A percentile compares a stretch with the other conserved stretches of the same genome.
phyloP scores from a whole-genome alignment of 257 asterid species.

The Solanum phureja region DNA sequence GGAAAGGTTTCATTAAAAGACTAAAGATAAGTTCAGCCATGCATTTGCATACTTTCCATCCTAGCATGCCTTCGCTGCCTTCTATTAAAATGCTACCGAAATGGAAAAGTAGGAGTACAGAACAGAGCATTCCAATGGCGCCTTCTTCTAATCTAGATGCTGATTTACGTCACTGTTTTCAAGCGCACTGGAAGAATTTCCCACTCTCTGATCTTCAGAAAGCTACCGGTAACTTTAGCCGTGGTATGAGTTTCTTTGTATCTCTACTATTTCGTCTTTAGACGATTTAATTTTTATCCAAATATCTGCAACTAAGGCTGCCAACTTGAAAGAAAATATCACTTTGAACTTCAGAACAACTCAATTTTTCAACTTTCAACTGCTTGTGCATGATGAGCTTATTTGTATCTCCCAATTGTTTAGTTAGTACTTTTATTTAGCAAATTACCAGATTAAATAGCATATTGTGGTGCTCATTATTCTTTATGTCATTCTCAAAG shows the following conservation, averaged over 20 bases:
- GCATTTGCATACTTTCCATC: conserved; percentile 4
- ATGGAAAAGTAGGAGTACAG: not conserved
- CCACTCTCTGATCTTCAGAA: conserved; percentile 1
- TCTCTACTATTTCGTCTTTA: not conserved
- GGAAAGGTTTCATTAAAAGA: conserved; percentile 6
- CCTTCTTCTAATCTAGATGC: not conserved
- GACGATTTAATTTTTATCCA: not conserved
- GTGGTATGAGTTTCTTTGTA: not conserved
- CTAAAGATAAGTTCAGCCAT: not conserved
- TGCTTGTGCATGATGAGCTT: not conserved
- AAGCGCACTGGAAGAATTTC: conserved; percentile 3
- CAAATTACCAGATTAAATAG: not conserved
- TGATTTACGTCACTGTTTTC: conserved; percentile 1
- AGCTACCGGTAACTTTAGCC: conserved; percentile 3
- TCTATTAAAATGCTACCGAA: not conserved
- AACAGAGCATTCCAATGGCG: not conserved
- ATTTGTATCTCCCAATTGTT: not conserved
- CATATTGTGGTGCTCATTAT: not conserved
- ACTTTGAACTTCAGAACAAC: not conserved
- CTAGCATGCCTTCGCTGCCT: conserved; percentile 1
- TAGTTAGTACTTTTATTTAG: not conserved
- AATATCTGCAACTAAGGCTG: not conserved
- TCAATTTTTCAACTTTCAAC: not conserved
- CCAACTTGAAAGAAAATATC: not conserved
- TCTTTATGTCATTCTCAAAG: conserved; percentile 18